A percentile compares a stretch with the other conserved stretches of the same genome.
Evolutionary conservation across 1,284 basidiomycete genomes (phyloP).

Genomic region (Boletus smithii): DNA sequence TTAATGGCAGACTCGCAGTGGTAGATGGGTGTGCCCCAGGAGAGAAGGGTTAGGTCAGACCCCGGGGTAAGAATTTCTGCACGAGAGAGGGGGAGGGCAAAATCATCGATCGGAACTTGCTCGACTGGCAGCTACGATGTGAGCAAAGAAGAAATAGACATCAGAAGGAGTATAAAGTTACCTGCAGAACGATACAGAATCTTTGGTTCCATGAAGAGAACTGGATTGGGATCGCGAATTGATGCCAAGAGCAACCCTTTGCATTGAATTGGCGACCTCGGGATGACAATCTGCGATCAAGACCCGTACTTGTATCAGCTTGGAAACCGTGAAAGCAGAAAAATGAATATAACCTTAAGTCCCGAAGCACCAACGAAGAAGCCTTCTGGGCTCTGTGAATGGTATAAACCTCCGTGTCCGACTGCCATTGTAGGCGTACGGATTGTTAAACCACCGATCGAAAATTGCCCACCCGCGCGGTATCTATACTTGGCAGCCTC

Average conservation of each 20-base stretch:
- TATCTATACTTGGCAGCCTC: constrained; percentile 94
- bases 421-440: constrained; percentile 88
- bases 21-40: constrained; percentile 92
- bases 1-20: constrained; percentile 80
- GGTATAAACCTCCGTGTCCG: constrained; percentile 91
- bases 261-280: constrained; percentile 90
- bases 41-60: constrained; percentile 81
- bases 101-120: constrained; percentile 90
- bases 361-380: constrained; percentile 92
- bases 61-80: constrained; percentile 78
- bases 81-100: constrained; percentile 70
- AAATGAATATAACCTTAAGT: constrained; percentile 61
- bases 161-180: constrained; percentile 23
- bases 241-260: constrained; percentile 86
- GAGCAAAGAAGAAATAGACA: constrained; percentile 7
- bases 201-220: constrained; percentile 95
- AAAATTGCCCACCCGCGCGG: constrained; percentile 81
- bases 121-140: constrained; percentile 56
- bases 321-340: not conserved
- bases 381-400: constrained; percentile 92
- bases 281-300: constrained; percentile 71
- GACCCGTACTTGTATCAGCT: not conserved
- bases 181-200: constrained; percentile 81
- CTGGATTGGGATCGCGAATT: constrained; percentile 89
- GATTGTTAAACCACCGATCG: constrained; percentile 83